Evolutionary conservation across 2,329 filamentous ascomycete genomes (phyloP), one percentile per base, ranked within the genome.

Genomic region (Bipolaris gigantea): DNA sequence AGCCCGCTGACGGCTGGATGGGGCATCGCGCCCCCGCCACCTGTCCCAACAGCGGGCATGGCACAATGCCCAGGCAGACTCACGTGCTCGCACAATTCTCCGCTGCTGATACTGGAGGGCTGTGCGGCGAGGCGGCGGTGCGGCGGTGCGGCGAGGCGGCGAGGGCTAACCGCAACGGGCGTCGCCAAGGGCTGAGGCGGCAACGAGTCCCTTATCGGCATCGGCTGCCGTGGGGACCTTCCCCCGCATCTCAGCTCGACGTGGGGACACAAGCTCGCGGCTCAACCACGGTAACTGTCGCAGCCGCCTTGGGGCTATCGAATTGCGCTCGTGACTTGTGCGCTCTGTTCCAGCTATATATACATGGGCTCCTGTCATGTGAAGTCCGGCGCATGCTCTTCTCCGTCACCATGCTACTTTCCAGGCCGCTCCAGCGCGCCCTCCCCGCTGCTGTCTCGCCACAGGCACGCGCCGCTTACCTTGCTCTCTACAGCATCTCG

Each of bases 391-490:
- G 18, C 30, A 13, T 38, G 32, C 25, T 10, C 13, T 27, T 18
- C 41, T 27, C 40, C 16, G 46, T 49, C 56, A 60, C 48, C 53
- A 70, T 71, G 66, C 55, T 64, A 42, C 33, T 63, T 16, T 63
- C 48, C 53, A 66, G 70, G 64, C 52, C 61, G 38, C 19, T 62
- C 18, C 65, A 27, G 9, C 34, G 59, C 27, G 59, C 65, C 21
- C 53, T 71, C 50, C 48, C 63, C 53, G 57, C 72, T 50, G 63
- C 61, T 59, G 60, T 75, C 53, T 73, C 69, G 30, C 72, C 71
- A 30, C 77, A 73, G 53, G 77, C 74, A 39, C 73, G 73, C 27
- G 65, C 70, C 19, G 77, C 76, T 18, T 80, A 76, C 62, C 62
- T 74, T 35, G 65, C 69, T 30, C 64, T 73, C 40, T 64, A 69